Evolutionary conservation across 1,139 yeast genomes (phyloP), one percentile per base, ranked within the genome.

Genomic region (Scheffersomyces titani): DNA sequence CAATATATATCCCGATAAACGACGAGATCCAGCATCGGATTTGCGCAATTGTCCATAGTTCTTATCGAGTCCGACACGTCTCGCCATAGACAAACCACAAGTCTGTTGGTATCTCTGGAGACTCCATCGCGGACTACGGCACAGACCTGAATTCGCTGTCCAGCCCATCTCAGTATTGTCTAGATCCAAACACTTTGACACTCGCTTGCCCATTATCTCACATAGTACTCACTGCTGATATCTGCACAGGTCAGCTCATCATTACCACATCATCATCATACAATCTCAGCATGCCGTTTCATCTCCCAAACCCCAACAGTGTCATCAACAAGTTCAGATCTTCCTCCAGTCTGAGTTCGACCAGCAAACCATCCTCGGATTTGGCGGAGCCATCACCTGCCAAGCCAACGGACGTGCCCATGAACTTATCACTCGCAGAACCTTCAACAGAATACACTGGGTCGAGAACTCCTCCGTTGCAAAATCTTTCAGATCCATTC

Each of bases 381-480:
- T 30, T 30, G 13, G 9, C 16, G 6, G 40, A 30, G 13, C 4
- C 40, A 1, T 30, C 40, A 2, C 16, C 40, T 2, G 3, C 40
- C 2, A 30, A 30, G 16, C 2, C 40, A 30, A 9, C 40, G 16
- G 4, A 13, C 16, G 40, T 30, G 40, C 1, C 16, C 40, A 16
- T 11, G 40, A 30, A 16, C 40, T 11, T 30, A 7, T 16, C 40
- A 30, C 40, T 30, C 40, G 13, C 40, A 30, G 40, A 30, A 11
- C 13, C 40, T 30, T 30, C 40, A 11, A 30, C 40, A 11, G 11
- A n/a, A n/a, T n/a, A 11, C 40, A 11, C 40, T 30, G 20, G 22
- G 49, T 19, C 47, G 44, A 48, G 54, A 52, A 52, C 51, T 5
- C 54, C 54, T 11, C 44, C 54, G 2, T 6, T 30, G 13, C 40